Base-by-base conservation (phyloP, 768 basidiomycete species). In the Cyclocybe cylindracea region DNA sequence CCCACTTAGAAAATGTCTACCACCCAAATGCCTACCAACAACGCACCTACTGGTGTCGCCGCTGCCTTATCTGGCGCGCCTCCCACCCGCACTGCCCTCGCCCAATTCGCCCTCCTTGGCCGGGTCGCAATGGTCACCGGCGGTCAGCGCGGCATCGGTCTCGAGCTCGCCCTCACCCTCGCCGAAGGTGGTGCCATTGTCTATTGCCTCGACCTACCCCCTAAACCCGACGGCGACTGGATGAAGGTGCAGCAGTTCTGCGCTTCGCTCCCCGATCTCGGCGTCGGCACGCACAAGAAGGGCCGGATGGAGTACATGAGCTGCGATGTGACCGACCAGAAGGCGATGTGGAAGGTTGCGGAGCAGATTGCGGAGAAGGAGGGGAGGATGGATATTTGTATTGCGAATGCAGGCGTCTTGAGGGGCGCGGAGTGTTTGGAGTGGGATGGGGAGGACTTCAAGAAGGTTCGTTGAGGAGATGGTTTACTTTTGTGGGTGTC, bases 361-460 rank as follows among this genome's bases (percentile, higher is more conserved):
- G 75, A 82, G 61, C 68, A 73, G 52, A 83, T 89, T 38, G 83
- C 73, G 0, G 67, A 78, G 44, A 76, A 74, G 61, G 86, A 88
- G 55, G 80, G 80, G 0, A 69, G 84, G 48, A 64, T 89, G 59
- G 86, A 89, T 61, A 70, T 83, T 13, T 86, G 84, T 54, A 64
- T 87, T 44, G 85, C 86, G 0, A 83, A 83, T 18, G 87, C 87
- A 31, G 87, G 86, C 7, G 78, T 88, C 41, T 58, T 85, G 58
- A 70, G 69, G 2, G 57, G 76, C 42, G 75, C 57, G 19, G 77
- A 78, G 19, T 83, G 82, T 48, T 61, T 86, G 59, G 79, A 85
- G 32, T 86, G 83, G 59, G 70, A 79, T 4, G 83, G 67, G 9
- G 70, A 76, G 34, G 73, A 83, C 45, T 87, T 85, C 55, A 66